Conservation (phyloP, 1,139 yeast species). For the Groenewaldozyma sp. region DNA sequence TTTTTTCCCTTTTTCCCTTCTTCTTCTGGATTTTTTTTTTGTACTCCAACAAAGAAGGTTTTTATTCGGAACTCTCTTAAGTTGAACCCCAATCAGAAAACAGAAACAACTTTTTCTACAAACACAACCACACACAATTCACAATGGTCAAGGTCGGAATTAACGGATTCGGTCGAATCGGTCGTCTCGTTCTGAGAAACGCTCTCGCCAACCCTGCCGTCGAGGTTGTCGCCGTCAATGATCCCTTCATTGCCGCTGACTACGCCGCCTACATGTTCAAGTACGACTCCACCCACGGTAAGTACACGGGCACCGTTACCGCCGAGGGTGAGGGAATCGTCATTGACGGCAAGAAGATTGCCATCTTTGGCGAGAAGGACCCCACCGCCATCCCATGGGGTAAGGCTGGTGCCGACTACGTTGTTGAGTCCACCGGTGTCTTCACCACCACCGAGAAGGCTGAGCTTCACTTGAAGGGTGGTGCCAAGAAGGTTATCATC, state of each 20-base stretch:
- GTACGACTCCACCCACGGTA: conserved; percentile 82
- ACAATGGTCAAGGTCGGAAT: conserved; percentile 53
- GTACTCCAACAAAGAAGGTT: not conserved
- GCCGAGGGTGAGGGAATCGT: conserved; percentile 47
- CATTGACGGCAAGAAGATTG: conserved; percentile 61
- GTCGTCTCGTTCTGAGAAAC: conserved; percentile 73
- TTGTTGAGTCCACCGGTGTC: conserved; percentile 84
- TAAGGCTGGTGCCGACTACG: conserved; percentile 62
- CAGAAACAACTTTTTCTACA: conserved; percentile 1
- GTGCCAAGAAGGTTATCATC: conserved; percentile 84
- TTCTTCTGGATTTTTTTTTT: not conserved
- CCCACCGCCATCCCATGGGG: conserved; percentile 82
- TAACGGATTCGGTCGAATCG: conserved; percentile 87
- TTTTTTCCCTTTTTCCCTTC: not conserved
- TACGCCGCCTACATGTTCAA: conserved; percentile 85
- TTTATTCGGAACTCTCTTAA: not conserved
- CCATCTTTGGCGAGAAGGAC: conserved; percentile 68
- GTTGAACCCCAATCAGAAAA: not conserved
- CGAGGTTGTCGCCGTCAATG: conserved; percentile 72
- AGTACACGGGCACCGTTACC: conserved; percentile 58
- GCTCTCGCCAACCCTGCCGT: conserved; percentile 62
- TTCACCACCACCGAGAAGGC: conserved; percentile 75
- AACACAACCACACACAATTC: conserved; percentile 7
- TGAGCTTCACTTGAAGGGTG: conserved; percentile 69
- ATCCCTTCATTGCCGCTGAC: conserved; percentile 75